Evolutionary conservation across 2,329 filamentous ascomycete species (phyloP), one percentile per base, ranked within the genome.

Genomic region (Dactylonectria macrodidyma): DNA sequence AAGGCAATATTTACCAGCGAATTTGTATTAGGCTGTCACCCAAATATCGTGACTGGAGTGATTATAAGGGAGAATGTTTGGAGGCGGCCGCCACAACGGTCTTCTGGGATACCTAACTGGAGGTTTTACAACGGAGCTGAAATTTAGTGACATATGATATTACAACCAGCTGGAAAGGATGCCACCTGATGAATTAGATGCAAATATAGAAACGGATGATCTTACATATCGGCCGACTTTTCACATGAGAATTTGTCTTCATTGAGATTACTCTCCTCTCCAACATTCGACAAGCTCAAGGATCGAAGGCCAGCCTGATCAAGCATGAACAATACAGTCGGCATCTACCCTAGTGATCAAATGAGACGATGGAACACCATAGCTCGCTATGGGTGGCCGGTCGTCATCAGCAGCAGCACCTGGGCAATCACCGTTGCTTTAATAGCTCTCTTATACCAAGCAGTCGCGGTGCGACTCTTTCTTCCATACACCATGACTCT

Each of bases 371-470:
- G 61, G 61, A 47, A 64, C 46, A 24, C 54, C 33, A 47, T 64
- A 7, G 47, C 38, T 33, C 54, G 61, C 54, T 52, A 16, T 22
- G 61, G 61, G 2, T 64, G 54, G 61, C 61, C 61, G 3, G 36
- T 55, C 46, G 54, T 64, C 61, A 59, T 64, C 34, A 64, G 36
- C 54, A 51, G 61, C 34, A 59, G 26, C 46, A 41, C 61, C 24
- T 59, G 61, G 61, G 61, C 61, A 26, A 64, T 59, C 6, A 55
- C 54, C 11, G 34, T 64, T 9, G 61, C 54, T 44, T 54, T 64
- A 44, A 64, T 59, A 11, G 50, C 46, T 36, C 61, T 64, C n/a
- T n/a, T 64, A 0, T 64, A 64, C 54, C 61, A 64, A 9, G 61
- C 44, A 16, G 61, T 64, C 38, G 61, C 61, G 10, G 61, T 59